Evolutionary conservation across 306 rosid species (phyloP), one percentile per base, ranked within the genome.

Genomic region (Ochetophila trinervis): DNA sequence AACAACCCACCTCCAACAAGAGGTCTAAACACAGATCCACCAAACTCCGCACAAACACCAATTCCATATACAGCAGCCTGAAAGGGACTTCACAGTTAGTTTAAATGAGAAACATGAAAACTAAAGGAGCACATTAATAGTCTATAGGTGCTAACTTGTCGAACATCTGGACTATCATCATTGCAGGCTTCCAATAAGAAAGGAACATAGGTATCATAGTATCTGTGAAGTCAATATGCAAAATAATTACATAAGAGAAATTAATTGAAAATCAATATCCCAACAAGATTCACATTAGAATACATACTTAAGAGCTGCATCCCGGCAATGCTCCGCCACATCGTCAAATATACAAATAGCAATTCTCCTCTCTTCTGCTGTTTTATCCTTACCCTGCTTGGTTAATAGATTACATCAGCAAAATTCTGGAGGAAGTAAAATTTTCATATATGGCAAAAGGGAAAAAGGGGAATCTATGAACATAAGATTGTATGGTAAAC

Each of bases 321-420:
- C 99, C 65, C 84, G 97, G 51, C 99, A 94, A 77, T 94, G 99
- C 79, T 94, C 99, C 4, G 90, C 99, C 69, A 94, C 83, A 70
- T 94, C 99, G 76, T 94, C 99, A 79, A 94, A 94, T 74, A 94
- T 94, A 84, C 99, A 94, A 63, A 94, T 90, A 49, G 97, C 99
- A 55, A 90, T 90, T 77, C 99, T 88, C 67, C 99, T 84, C 86
- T 94, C 99, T 82, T 88, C 99, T 13, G 95, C 86, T 50, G 99
- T 81, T 82, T 89, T 94, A 75, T 94, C 99, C 84, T 85, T 94
- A 21, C 96, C 99, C 99, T 90, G 73, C 54, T 50, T 50, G 21
- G 8, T 19, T 16, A 50, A 47, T 18, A 50, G 17, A 7, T 17
- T 19, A 5, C 6, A 50, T 50, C 20, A 50, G 21, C 20, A 17